Evolutionary conservation across 306 rosid species (phyloP).

Genomic region (Prunus kanzakura): DNA sequence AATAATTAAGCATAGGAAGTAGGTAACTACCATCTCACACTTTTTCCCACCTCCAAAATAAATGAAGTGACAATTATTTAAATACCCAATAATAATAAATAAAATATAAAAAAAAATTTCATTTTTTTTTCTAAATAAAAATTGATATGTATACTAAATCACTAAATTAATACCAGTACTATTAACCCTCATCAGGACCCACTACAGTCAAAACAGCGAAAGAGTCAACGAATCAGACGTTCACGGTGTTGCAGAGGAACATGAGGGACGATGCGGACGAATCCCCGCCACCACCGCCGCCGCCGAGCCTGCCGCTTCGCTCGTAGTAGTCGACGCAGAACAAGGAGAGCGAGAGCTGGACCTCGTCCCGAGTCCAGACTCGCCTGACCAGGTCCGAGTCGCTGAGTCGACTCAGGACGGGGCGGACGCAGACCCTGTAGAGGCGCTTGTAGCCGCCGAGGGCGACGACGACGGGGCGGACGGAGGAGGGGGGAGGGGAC

Average conservation of each 20-base stretch:
- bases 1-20: not conserved
- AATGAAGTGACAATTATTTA: not conserved
- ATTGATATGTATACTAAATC: constrained; percentile 9
- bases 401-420: constrained; percentile 76
- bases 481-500: constrained; percentile 44
- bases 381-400: constrained; percentile 50
- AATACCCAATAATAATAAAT: not conserved
- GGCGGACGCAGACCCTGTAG: constrained; percentile 76
- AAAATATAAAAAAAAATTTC: not conserved
- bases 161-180: not conserved
- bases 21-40: not conserved
- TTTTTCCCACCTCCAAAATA: not conserved
- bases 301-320: constrained; percentile 35
- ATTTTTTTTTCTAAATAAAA: not conserved
- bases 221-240: constrained; percentile 35
- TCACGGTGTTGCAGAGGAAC: constrained; percentile 54
- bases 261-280: constrained; percentile 48
- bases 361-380: constrained; percentile 67
- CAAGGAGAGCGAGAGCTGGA: constrained; percentile 83
- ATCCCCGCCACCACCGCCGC: constrained; percentile 20
- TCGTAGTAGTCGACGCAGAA: constrained; percentile 71
- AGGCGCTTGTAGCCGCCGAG: constrained; percentile 90
- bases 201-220: not conserved
- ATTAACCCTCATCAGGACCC: not conserved
- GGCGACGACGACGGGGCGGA: constrained; percentile 59